These are phyloP conservation scores for Lactarius sp. DNA, from an alignment of 768 basidiomycete species.

Conservation along the genomic window DNA sequence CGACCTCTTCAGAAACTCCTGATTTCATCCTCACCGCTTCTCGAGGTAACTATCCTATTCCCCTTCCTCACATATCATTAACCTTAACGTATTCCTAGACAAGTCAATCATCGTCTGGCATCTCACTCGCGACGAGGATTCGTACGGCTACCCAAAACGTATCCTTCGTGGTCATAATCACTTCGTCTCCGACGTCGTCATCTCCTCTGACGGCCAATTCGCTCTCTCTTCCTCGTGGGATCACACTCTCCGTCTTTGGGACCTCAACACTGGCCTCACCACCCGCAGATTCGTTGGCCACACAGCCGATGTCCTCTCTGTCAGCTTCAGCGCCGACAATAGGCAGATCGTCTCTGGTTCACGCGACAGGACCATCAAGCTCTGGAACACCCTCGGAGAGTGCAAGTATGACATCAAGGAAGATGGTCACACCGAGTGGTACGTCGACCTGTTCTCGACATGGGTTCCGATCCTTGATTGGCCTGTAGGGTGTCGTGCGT, in stretches of 20 bases:
- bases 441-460: constrained; percentile 14
- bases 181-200: constrained; percentile 98
- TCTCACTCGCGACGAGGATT: constrained; percentile 86
- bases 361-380: constrained; percentile 95
- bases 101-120: constrained; percentile 99
- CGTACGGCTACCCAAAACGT: constrained; percentile 95
- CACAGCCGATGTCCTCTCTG: constrained; percentile 95
- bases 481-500: constrained; percentile 90
- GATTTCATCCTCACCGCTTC: constrained; percentile 99
- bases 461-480: constrained; percentile 1
- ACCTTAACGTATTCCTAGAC: constrained; percentile 50
- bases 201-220: constrained; percentile 99
- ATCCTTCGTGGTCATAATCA: constrained; percentile 99
- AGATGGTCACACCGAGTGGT: constrained; percentile 97
- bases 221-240: constrained; percentile 99
- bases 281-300: constrained; percentile 98
- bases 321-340: constrained; percentile 99
- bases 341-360: constrained; percentile 98
- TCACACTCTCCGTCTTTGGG: constrained; percentile 99
- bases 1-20: constrained; percentile 97
- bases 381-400: constrained; percentile 99
- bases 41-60: constrained; percentile 56
- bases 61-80: constrained; percentile 18
- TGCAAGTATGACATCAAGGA: constrained; percentile 99
- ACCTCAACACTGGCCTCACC: constrained; percentile 94